phyloP scores from a whole-genome alignment of 2,329 filamentous ascomycete genomes.

The Aspergillus neoniger region DNA sequence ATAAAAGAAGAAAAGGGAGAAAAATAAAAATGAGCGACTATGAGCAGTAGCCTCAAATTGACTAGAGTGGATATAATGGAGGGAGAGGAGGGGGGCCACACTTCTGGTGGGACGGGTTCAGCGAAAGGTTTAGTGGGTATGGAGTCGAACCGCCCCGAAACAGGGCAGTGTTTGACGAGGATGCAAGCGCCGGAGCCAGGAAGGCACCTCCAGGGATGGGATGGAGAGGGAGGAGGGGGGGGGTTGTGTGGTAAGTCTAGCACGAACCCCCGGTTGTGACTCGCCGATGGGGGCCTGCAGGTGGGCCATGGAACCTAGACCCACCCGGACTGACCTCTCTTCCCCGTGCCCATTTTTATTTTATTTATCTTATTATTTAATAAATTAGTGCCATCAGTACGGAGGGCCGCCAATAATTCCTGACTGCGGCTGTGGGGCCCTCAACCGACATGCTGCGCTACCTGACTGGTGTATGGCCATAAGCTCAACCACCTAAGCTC shows the following conservation, averaged over 20 bases:
- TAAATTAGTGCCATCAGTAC: slow-evolving; percentile 21
- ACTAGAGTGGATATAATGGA: not conserved
- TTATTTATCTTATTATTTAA: slow-evolving; percentile 18
- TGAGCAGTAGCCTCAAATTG: not conserved
- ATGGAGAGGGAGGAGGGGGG: slow-evolving; percentile 1
- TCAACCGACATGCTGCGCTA: slow-evolving; percentile 16
- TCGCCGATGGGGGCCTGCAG: slow-evolving; percentile 28
- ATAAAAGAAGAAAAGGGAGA: too few relatives aligned
- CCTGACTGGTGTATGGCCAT: slow-evolving; percentile 26
- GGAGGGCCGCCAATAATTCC: slow-evolving; percentile 22
- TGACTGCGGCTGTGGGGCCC: slow-evolving; percentile 20
- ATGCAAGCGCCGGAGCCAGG: slow-evolving; percentile 27
- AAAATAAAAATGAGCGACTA: not conserved
- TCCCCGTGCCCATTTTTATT: slow-evolving; percentile 25
- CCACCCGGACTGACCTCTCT: slow-evolving; percentile 20
- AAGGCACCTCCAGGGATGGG: slow-evolving; percentile 23
- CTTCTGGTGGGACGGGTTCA: slow-evolving; percentile 5
- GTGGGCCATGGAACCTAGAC: slow-evolving; percentile 27
- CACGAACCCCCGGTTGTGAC: slow-evolving; percentile 33
- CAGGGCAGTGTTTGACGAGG: slow-evolving; percentile 26
- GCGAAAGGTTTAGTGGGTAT: slow-evolving; percentile 15
- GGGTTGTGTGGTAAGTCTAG: slow-evolving; percentile 18
- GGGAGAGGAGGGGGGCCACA: not conserved
- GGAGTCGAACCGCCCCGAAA: slow-evolving; percentile 23
- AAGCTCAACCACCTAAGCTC: slow-evolving; percentile 31